Base-by-base conservation (phyloP, 768 basidiomycete species). In the Trametes elegans region DNA sequence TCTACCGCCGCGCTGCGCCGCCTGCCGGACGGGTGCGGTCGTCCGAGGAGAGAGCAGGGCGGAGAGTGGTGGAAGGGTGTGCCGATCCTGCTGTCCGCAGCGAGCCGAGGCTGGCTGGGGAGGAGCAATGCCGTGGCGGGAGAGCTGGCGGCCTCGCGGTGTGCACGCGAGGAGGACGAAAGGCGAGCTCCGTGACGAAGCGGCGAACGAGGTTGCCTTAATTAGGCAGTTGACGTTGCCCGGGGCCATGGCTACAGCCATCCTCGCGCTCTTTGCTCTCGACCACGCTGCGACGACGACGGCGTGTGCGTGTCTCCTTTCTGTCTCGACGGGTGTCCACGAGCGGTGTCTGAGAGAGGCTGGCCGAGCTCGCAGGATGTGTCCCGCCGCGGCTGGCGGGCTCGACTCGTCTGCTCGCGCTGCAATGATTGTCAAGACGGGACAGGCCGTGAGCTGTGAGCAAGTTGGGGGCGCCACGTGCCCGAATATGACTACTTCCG, bases 401-500 rank as follows among this genome's bases (percentile, higher is more conserved):
- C 34, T 35, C 23, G 13, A 13, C 14, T 39, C 39, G 29, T 44
- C 8, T 6, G 28, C 18, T 14, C 11, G 43, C 43, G 31, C 28
- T 44, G 43, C 43, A 44, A n/a, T n/a, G n/a, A n/a, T n/a, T n/a
- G 29, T 42, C 39, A 32, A 27, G 42, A 29, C 38, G 43, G 34
- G 57, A 58, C 57, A 49, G 16, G 52, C 29, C 36, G 42, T 45
- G 46, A 58, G 36, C 42, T 53, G 42, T 49, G 38, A 45, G 57
- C 43, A 44, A 49, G 29, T 10, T 18, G 39, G 28, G 51, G 48
- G 49, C 31, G 42, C 41, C 57, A 59, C 57, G 57, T 59, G 52
- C 52, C 50, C 52, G 57, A 49, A 58, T 53, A 54, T 54, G 52
- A 53, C 52, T 53, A 54, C 57, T 53, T 59, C 52, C 48, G 52